Percentiles rank a stretch among this genome's conserved stretches.
phyloP scores from a whole-genome alignment of 2,329 filamentous ascomycete species.

The Xylariaceae sp. region DNA sequence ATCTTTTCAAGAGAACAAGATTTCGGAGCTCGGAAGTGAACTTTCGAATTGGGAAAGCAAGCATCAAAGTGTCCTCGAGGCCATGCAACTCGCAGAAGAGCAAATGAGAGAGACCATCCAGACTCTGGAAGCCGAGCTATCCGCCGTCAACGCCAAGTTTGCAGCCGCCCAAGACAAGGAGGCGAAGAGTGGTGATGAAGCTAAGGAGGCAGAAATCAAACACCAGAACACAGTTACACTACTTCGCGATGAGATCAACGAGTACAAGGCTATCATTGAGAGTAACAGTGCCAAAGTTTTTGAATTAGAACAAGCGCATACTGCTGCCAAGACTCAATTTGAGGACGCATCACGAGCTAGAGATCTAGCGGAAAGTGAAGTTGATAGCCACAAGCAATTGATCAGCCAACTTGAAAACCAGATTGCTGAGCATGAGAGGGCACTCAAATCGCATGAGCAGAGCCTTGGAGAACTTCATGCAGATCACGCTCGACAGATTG shows the following conservation, averaged over 20 bases:
- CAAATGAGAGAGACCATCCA: constrained; percentile 74
- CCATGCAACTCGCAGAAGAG: constrained; percentile 74
- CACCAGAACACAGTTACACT: constrained; percentile 65
- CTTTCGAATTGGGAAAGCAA: constrained; percentile 76
- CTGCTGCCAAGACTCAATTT: constrained; percentile 69
- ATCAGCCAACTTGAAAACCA: constrained; percentile 62
- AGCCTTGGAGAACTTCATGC: constrained; percentile 55
- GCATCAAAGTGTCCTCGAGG: constrained; percentile 72
- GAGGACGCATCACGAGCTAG: constrained; percentile 68
- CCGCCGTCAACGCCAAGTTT: constrained; percentile 59
- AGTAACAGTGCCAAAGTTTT: constrained; percentile 72
- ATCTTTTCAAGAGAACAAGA: constrained; percentile 58
- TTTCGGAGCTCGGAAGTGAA: constrained; percentile 72
- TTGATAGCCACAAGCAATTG: constrained; percentile 53
- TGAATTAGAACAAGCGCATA: constrained; percentile 75
- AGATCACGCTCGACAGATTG: constrained; percentile 57
- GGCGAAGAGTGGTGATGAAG: constrained; percentile 48
- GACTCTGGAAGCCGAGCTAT: constrained; percentile 69
- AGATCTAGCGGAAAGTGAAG: constrained; percentile 55
- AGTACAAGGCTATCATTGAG: constrained; percentile 77
- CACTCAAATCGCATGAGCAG: constrained; percentile 61
- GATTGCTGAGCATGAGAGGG: constrained; percentile 64
- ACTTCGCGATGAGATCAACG: constrained; percentile 77
- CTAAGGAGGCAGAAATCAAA: constrained; percentile 56
- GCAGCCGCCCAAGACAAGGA: constrained; percentile 49